Evolutionary conservation across 2,329 filamentous ascomycete genomes (phyloP).

Genomic region (Colletotrichum noveboracense): DNA sequence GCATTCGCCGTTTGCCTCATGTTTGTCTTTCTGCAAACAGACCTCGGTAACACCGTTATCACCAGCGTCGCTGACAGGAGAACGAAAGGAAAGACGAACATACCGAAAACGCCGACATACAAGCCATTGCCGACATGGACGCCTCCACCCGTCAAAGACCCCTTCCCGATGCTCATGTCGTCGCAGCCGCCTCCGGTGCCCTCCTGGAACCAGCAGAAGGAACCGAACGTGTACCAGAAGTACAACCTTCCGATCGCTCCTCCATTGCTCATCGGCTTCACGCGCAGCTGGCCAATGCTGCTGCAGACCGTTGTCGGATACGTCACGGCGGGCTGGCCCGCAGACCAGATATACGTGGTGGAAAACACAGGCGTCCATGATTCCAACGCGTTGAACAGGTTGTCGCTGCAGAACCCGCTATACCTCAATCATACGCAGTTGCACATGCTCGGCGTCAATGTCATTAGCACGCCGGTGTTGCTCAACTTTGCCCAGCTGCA

Average conservation of each 20-base stretch:
- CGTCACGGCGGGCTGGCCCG: constrained; percentile 64
- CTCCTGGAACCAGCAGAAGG: constrained; percentile 45
- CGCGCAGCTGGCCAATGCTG: constrained; percentile 58
- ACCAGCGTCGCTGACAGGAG: background rate
- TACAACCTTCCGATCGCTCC: constrained; percentile 44
- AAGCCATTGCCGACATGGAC: constrained; percentile 20
- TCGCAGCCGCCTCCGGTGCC: constrained; percentile 46
- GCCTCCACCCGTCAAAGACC: constrained; percentile 45
- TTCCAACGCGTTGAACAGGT: constrained; percentile 50
- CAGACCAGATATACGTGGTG: constrained; percentile 60
- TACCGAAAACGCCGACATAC: background rate
- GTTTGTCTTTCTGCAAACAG: background rate
- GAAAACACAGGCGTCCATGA: constrained; percentile 65
- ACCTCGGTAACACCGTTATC: background rate
- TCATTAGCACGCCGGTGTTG: constrained; percentile 56
- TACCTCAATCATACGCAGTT: constrained; percentile 59
- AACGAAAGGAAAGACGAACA: background rate
- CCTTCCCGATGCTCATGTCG: constrained; percentile 44
- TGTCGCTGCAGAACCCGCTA: constrained; percentile 60
- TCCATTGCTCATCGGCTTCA: constrained; percentile 64
- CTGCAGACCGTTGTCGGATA: constrained; percentile 62
- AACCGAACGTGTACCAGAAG: constrained; percentile 38
- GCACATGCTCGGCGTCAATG: constrained; percentile 53
- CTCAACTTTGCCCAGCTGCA: constrained; percentile 61
- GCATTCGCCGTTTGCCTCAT: background rate